Conservation (phyloP, 225 moss, liverwort and hornwort species). For the Straminergon stramineum region DNA sequence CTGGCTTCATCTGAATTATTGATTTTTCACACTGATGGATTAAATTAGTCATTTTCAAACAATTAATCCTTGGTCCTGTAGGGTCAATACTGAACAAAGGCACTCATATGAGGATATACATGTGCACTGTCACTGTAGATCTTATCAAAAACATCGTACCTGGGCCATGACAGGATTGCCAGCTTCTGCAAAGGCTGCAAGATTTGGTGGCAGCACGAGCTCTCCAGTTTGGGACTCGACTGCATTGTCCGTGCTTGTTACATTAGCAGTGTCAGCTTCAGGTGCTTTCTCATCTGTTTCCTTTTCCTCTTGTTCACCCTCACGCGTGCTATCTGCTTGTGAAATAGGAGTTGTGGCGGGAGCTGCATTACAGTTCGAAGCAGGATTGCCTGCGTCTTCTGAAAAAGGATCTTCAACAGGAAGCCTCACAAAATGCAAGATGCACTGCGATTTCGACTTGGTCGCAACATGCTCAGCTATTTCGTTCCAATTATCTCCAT, state of each 20-base stretch:
- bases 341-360: conserved; percentile 23
- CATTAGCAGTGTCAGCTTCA: conserved; percentile 16
- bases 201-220: conserved; percentile 42
- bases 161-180: conserved; percentile 99
- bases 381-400: conserved; percentile 52
- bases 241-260: conserved; percentile 9
- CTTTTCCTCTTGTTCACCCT: conserved; percentile 26
- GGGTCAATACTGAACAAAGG: not conserved
- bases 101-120: not conserved
- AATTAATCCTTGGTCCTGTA: not conserved
- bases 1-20: not conserved
- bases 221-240: conserved; percentile 35
- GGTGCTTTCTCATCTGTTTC: conserved; percentile 16
- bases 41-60: not conserved
- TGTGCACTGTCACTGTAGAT: not conserved
- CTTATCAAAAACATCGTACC: conserved; percentile 26
- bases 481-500: conserved; percentile 96
- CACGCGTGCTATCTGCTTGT: conserved; percentile 9
- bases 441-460: conserved; percentile 93
- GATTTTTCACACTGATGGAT: not conserved
- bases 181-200: conserved; percentile 85
- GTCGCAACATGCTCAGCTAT: conserved; percentile 99
- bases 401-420: conserved; percentile 93
- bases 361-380: conserved; percentile 14
- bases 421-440: conserved; percentile 83